phyloP scores from a whole-genome alignment of 1,284 basidiomycete species.

The Moniliella sp. region DNA sequence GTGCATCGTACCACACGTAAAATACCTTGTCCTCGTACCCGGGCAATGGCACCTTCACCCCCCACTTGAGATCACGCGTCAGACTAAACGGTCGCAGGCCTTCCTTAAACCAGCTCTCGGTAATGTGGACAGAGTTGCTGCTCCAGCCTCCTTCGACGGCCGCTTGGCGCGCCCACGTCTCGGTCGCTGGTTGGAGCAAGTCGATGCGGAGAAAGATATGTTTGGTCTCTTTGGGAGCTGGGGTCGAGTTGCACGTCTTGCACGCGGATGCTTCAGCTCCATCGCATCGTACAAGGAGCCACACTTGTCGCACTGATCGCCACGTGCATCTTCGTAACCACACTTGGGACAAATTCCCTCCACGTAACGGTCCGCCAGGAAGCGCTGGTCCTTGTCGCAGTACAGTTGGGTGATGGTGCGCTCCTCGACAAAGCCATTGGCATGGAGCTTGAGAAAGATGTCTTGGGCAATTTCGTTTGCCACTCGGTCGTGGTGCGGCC shows the following conservation, averaged over 20 bases:
- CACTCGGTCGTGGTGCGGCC: constrained; percentile 74
- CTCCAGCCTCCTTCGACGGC: constrained; percentile 72
- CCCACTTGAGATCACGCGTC: constrained; percentile 86
- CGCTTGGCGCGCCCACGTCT: constrained; percentile 67
- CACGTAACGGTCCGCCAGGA: constrained; percentile 32
- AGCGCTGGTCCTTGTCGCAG: constrained; percentile 21
- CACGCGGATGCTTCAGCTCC: constrained; percentile 84
- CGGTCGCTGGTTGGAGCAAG: constrained; percentile 56
- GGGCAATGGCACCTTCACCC: constrained; percentile 64
- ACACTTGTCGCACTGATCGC: constrained; percentile 92
- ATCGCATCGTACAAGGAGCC: constrained; percentile 68
- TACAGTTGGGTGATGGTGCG: constrained; percentile 28
- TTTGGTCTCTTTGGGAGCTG: constrained; percentile 44
- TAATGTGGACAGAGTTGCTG: constrained; percentile 69
- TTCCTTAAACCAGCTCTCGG: constrained; percentile 68
- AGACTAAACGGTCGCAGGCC: constrained; percentile 73
- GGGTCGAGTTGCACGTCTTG: constrained; percentile 57
- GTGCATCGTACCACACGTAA: constrained; percentile 85
- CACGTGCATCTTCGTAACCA: constrained; percentile 53
- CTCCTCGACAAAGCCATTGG: constrained; percentile 29
- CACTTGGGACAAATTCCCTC: constrained; percentile 30
- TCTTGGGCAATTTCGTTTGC: constrained; percentile 45
- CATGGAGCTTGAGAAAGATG: constrained; percentile 27
- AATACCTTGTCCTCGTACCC: constrained; percentile 85
- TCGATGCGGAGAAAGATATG: constrained; percentile 86